Base-by-base conservation (phyloP, 2,329 filamentous ascomycete genomes). In the Drechslerella stenobrocha region DNA sequence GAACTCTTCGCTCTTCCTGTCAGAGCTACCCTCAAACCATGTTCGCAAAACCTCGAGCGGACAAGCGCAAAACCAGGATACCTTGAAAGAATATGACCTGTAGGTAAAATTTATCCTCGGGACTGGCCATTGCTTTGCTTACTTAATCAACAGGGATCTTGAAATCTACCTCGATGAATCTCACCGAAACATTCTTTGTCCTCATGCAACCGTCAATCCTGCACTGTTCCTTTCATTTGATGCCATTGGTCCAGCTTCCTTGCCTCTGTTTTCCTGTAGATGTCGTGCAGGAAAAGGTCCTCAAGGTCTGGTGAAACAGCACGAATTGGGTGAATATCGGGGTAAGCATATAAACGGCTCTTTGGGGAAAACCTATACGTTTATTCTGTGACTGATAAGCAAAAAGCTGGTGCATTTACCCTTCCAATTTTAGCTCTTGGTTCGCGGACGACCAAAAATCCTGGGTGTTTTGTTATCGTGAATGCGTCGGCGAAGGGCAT, bases 201-300 rank as follows among this genome's bases (percentile, higher is more conserved):
- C 63, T 20, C 63, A 56, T 46, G 63, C 63, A 9, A 67, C 63
- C 4, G 55, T 67, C 7, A 67, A 67, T 22, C 63, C 63, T 3
- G 63, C 63, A 18, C 45, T 67, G n/a, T 60, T 67, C 22, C 18
- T 67, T 3, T 67, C 63, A 6, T 67, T 67, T 13, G 63, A 67
- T 47, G 63, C 63, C n/a, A 67, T 67, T 8, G 63, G 63, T 1
- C 63, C 48, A n/a, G 63, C 63, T 2, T 47, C 63, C 2, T 22
- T 67, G 7, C 55, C 63, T 1, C 46, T 67, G 0, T 67, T 67
- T 34, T 55, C 55, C 18, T 67, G 63, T 24, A 55, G 55, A 13
- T 67, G 63, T 35, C 52, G 42, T 15, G 42, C 50, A 1, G 42
- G 48, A 9, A 52, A 52, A 1, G 42, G 46, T 20, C 32, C 45